phyloP scores from a whole-genome alignment of 805 yeast species.

The Wickerhamomyces ciferrii region DNA sequence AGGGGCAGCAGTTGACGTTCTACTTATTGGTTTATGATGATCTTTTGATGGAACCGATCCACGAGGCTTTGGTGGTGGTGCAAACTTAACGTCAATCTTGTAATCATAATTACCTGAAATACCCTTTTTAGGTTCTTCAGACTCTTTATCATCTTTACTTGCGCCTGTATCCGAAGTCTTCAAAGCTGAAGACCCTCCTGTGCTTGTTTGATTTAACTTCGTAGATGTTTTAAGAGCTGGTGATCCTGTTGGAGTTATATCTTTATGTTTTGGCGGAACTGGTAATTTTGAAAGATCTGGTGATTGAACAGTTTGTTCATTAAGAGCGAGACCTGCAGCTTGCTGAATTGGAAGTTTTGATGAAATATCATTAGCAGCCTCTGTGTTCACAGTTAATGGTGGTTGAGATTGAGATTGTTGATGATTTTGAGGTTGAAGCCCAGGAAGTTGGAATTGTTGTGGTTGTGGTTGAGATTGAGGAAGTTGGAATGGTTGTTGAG shows the following conservation, averaged over 20 bases:
- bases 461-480: not conserved
- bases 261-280: slow-evolving; percentile 10
- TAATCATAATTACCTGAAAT: slow-evolving; percentile 30
- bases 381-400: not conserved
- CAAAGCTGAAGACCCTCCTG: not conserved
- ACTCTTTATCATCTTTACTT: slow-evolving; percentile 4
- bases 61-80: slow-evolving; percentile 34
- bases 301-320: slow-evolving; percentile 4
- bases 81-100: slow-evolving; percentile 27
- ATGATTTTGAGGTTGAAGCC: not conserved
- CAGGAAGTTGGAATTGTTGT: not conserved
- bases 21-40: slow-evolving; percentile 32
- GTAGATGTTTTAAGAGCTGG: not conserved
- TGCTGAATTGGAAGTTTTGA: not conserved
- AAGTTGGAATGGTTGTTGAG: slow-evolving; percentile 1
- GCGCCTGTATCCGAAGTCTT: not conserved
- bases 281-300: slow-evolving; percentile 17
- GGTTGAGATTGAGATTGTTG: not conserved
- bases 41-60: slow-evolving; percentile 19
- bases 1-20: not conserved
- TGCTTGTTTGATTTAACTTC: not conserved
- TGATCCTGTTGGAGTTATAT: slow-evolving; percentile 1
- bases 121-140: slow-evolving; percentile 15
- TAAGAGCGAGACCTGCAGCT: not conserved
- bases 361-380: not conserved